Percentiles rank a stretch among this genome's conserved stretches.
Evolutionary conservation across 2,329 filamentous ascomycete species (phyloP).

Genomic region (Penicillium sp.): DNA sequence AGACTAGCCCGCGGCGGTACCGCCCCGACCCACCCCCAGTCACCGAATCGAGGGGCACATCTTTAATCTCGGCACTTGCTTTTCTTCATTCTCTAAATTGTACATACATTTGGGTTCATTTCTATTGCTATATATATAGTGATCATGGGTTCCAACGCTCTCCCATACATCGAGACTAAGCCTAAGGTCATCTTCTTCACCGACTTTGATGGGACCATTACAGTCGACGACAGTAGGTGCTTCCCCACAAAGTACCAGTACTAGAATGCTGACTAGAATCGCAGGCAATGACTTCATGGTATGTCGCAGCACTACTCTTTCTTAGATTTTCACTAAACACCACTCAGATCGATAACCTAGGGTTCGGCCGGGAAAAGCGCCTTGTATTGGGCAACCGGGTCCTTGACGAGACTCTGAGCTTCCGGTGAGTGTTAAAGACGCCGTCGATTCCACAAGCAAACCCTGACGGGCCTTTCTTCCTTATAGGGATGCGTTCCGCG

Average conservation of each 20-base stretch:
- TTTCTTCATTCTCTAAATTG: background rate
- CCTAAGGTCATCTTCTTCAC: conserved; percentile 98
- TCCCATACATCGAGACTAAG: conserved; percentile 51
- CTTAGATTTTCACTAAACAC: conserved; percentile 24
- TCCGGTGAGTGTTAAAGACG: conserved; percentile 55
- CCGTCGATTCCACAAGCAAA: background rate
- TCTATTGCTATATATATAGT: background rate
- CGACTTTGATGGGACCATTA: conserved; percentile 97
- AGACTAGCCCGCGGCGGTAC: conserved; percentile 9
- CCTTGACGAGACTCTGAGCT: conserved; percentile 66
- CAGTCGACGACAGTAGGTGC: conserved; percentile 62
- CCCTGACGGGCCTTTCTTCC: conserved; percentile 3
- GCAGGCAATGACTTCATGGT: conserved; percentile 65
- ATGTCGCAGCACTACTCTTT: conserved; percentile 15
- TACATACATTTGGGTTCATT: background rate
- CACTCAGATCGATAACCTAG: conserved; percentile 82
- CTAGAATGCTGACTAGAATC: conserved; percentile 13
- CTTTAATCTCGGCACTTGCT: conserved; percentile 1
- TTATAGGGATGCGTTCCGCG: conserved; percentile 70
- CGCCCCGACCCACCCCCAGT: conserved; percentile 14
- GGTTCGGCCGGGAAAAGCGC: conserved; percentile 72
- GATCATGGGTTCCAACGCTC: conserved; percentile 31
- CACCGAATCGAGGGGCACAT: conserved; percentile 8
- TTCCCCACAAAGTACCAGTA: background rate
- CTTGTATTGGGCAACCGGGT: conserved; percentile 72